Percentiles rank a stretch among this genome's conserved stretches.
phyloP scores from a whole-genome alignment of 2,329 filamentous ascomycete genomes.

The Kalmusia sp. region DNA sequence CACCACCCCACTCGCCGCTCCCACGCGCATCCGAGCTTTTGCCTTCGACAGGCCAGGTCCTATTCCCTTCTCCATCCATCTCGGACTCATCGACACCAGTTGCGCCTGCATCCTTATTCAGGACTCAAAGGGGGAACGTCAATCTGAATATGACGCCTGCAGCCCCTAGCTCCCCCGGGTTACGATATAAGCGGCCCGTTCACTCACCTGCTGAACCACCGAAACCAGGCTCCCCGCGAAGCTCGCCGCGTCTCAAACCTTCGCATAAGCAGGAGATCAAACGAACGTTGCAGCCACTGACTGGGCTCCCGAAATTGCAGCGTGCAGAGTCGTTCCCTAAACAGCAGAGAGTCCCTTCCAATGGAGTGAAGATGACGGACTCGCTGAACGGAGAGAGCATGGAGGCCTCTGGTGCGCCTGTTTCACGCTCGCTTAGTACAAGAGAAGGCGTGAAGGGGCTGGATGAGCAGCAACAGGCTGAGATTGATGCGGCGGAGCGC shows the following conservation, averaged over 20 bases:
- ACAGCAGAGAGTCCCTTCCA: conserved; percentile 5
- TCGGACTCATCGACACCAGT: conserved; percentile 38
- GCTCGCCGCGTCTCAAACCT: conserved; percentile 3
- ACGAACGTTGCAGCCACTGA: conserved; percentile 9
- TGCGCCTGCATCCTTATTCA: conserved; percentile 18
- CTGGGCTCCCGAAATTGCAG: conserved; percentile 5
- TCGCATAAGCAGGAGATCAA: conserved; percentile 15
- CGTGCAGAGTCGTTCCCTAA: conserved; percentile 14
- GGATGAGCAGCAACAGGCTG: too few relatives aligned
- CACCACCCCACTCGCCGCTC: conserved; percentile 35
- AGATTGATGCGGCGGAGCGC: neutral
- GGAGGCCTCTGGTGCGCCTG: too few relatives aligned
- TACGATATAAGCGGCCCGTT: conserved; percentile 52
- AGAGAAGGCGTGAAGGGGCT: too few relatives aligned
- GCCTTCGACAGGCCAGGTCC: conserved; percentile 33
- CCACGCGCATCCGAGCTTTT: conserved; percentile 27
- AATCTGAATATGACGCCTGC: conserved; percentile 34
- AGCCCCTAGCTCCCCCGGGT: conserved; percentile 47
- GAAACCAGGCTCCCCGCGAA: too few relatives aligned
- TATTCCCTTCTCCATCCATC: conserved; percentile 35
- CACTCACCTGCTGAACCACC: conserved; percentile 30
- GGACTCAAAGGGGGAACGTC: conserved; percentile 21
- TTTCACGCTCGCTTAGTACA: too few relatives aligned
- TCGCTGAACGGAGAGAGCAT: conserved; percentile 19
- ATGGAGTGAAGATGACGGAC: conserved; percentile 5